A percentile compares a stretch with the other conserved stretches of the same genome.
These are phyloP conservation scores for Aphanomyces stellatus DNA, from an alignment of 352 stramenopile genomes.

Conservation along the genomic window DNA sequence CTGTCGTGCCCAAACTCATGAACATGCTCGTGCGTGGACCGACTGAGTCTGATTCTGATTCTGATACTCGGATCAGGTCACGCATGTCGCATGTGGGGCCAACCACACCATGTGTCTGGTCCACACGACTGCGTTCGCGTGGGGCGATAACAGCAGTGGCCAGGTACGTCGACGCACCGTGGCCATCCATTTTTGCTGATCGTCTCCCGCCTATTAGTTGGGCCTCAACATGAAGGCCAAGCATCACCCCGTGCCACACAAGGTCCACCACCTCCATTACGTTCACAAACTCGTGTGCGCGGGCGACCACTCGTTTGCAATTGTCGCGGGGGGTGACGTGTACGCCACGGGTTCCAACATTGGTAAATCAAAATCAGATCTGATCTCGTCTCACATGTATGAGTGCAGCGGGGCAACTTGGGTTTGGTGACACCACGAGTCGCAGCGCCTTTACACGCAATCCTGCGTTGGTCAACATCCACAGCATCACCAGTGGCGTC, in stretches of 20 bases:
- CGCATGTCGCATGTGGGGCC: conserved; percentile 45
- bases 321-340: conserved; percentile 43
- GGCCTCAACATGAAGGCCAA: conserved; percentile 15
- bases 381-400: neutral
- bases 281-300: conserved; percentile 38
- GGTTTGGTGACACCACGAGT: conserved; percentile 39
- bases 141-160: conserved; percentile 54
- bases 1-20: conserved; percentile 34
- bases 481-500: conserved; percentile 28
- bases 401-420: conserved; percentile 37
- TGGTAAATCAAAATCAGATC: neutral
- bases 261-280: conserved; percentile 44
- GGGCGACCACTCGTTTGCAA: conserved; percentile 50
- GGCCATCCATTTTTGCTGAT: conserved; percentile 10
- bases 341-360: conserved; percentile 55
- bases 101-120: conserved; percentile 60
- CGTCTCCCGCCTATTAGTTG: conserved; percentile 21
- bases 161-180: conserved; percentile 39
- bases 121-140: conserved; percentile 47
- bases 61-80: conserved; percentile 26
- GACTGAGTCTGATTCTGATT: no score
- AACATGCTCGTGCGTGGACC: neutral
- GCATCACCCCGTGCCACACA: conserved; percentile 25
- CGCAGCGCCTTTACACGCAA: conserved; percentile 39
- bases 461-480: conserved; percentile 39